phyloP scores from a whole-genome alignment of 352 stramenopile species.

The Globisporangium spiculum region DNA sequence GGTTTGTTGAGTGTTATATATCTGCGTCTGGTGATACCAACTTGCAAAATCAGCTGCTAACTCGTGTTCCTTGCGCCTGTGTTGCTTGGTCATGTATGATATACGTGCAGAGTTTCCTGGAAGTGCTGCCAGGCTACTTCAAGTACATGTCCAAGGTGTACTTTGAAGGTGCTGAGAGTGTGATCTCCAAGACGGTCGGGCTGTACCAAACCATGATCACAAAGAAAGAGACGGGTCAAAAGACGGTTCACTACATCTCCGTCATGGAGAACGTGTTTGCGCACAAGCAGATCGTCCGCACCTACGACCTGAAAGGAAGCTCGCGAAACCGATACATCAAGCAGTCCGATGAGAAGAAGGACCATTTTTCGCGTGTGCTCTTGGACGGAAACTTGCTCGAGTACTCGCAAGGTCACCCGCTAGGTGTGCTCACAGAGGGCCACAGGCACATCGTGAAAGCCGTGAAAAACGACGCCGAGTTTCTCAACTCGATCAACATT shows the following conservation, averaged over 20 bases:
- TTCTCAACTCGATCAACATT: slow-evolving; percentile 98
- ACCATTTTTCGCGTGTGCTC: slow-evolving; percentile 43
- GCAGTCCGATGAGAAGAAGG: slow-evolving; percentile 21
- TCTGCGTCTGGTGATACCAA: not conserved
- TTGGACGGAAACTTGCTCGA: slow-evolving; percentile 87
- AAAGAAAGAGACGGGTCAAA: slow-evolving; percentile 89
- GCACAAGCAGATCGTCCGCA: slow-evolving; percentile 90
- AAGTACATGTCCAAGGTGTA: slow-evolving; percentile 97
- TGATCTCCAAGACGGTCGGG: slow-evolving; percentile 97
- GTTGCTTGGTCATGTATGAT: not conserved
- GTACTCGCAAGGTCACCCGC: slow-evolving; percentile 71
- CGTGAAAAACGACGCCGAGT: slow-evolving; percentile 96
- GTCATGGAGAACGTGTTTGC: slow-evolving; percentile 98
- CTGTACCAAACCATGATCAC: slow-evolving; percentile 97
- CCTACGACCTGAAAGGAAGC: slow-evolving; percentile 99
- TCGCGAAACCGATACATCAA: slow-evolving; percentile 92
- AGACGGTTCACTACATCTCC: slow-evolving; percentile 89
- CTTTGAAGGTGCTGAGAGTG: slow-evolving; percentile 92
- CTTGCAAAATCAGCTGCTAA: not conserved
- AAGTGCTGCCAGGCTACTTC: slow-evolving; percentile 91
- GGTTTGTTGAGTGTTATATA: slow-evolving; percentile 46
- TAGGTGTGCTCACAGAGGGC: slow-evolving; percentile 68
- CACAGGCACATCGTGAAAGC: slow-evolving; percentile 76
- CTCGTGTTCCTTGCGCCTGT: not conserved
- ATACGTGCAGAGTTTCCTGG: slow-evolving; percentile 67